These are phyloP conservation scores for Arachnomyces sp. DNA, from an alignment of 2,329 filamentous ascomycete species.

Conservation along the genomic window DNA sequence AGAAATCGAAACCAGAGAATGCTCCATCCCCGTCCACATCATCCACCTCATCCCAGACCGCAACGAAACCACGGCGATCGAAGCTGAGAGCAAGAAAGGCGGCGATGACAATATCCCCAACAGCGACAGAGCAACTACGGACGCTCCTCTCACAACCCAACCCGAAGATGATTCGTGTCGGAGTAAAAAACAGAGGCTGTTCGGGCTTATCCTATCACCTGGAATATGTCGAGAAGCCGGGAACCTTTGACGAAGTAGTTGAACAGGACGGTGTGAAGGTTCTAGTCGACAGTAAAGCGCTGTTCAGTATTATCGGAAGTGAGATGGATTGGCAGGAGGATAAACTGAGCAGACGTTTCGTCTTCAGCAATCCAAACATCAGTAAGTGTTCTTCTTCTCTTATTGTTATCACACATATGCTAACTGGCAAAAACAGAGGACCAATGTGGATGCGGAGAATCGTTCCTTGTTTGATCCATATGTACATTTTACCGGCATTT, in stretches of 20 bases:
- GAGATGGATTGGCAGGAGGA: conserved; percentile 99
- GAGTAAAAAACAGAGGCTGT: conserved; percentile 88
- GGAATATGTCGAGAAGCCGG: conserved; percentile 89
- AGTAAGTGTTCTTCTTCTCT: conserved; percentile 56
- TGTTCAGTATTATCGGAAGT: conserved; percentile 96
- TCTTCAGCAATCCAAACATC: conserved; percentile 96
- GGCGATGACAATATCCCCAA: conserved; percentile 75
- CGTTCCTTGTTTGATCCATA: conserved; percentile 67
- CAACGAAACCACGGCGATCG: conserved; percentile 50
- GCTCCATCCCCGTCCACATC: conserved; percentile 22
- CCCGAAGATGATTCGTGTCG: conserved; percentile 87
- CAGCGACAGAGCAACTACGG: conserved; percentile 71
- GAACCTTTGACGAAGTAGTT: conserved; percentile 80
- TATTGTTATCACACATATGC: background rate
- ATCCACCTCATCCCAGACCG: conserved; percentile 28
- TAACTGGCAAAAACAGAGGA: conserved; percentile 56
- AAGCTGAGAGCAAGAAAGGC: conserved; percentile 80
- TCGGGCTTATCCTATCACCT: conserved; percentile 89
- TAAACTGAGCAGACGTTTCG: conserved; percentile 82
- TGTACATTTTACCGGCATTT: conserved; percentile 11
- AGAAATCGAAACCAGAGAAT: conserved; percentile 52
- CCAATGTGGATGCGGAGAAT: conserved; percentile 92
- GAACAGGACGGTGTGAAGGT: conserved; percentile 96
- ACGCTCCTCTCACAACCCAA: conserved; percentile 74
- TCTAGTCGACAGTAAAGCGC: conserved; percentile 89